Evolutionary conservation across 2,329 filamentous ascomycete genomes (phyloP), one percentile per base, ranked within the genome.

Genomic region (Ceratocystis colombiana): DNA sequence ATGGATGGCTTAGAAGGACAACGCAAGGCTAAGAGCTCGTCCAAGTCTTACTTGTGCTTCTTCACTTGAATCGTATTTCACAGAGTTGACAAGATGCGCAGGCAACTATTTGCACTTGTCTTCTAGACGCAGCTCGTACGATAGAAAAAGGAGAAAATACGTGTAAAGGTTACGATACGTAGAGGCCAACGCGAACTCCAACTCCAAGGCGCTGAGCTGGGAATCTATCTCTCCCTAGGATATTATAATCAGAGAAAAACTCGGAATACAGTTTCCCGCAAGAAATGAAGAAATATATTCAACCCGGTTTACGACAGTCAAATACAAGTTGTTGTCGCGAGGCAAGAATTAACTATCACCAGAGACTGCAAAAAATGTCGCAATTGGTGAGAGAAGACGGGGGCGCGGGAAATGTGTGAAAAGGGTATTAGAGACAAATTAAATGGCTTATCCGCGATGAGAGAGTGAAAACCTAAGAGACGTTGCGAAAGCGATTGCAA

Each of bases 61-160:
- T 59, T 59, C 55, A 59, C 55, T 33, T 59, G 15, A 33, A 17
- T 44, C 46, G 61, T 63, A 63, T 46, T 63, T 63, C 61, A 63
- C 61, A 41, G 28, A 63, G 44, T 63, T 25, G 61, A 50, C 44
- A 63, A 20, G 48, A 48, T 48, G 55, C 55, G 28, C 55, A 59
- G 55, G 61, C 45, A 48, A 33, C 44, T 63, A 63, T 63, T 48
- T 48, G 55, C 61, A 48, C 61, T 46, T 63, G 61, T 46, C 44
- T 63, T 46, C 61, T 46, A 48, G 25, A 63, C 44, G 37, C 61
- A 63, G 41, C 17, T 63, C 44, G 61, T 63, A 63, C 61, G 61
- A 30, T 48, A 41, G 44, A 48, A 48, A 33, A 48, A 46, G 28
- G 25, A 50, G 41, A 46, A 62, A 46, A 63, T 63, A 63, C 61